Evolutionary conservation across 2,329 filamentous ascomycete species (phyloP).

Genomic region (Xylaria sp.): DNA sequence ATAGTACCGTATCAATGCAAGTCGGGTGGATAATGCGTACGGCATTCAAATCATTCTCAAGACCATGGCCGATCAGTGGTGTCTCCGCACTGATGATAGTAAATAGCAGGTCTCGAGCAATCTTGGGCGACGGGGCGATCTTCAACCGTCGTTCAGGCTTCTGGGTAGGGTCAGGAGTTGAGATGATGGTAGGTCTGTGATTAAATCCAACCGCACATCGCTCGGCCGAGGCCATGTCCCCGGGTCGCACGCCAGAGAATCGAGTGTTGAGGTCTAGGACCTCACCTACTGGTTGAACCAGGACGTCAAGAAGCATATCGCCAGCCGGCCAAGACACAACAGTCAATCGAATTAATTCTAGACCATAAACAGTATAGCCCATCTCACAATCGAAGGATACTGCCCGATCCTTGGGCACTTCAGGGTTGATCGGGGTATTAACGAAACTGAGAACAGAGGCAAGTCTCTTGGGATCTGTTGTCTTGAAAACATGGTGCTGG

Average conservation of each 20-base stretch:
- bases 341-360: slow-evolving; percentile 91
- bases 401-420: slow-evolving; percentile 65
- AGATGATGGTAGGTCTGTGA: slow-evolving; percentile 45
- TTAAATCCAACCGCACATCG: slow-evolving; percentile 59
- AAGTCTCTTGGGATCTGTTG: slow-evolving; percentile 78
- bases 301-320: slow-evolving; percentile 79
- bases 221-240: slow-evolving; percentile 77
- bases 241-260: slow-evolving; percentile 86
- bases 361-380: slow-evolving; percentile 89
- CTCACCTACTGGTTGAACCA: slow-evolving; percentile 85
- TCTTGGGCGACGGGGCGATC: slow-evolving; percentile 79
- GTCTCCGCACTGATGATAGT: slow-evolving; percentile 78
- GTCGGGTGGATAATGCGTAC: slow-evolving; percentile 85
- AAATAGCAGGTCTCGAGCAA: slow-evolving; percentile 82
- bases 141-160: slow-evolving; percentile 63
- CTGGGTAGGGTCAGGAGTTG: slow-evolving; percentile 42
- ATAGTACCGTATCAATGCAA: slow-evolving; percentile 84
- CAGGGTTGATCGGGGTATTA: slow-evolving; percentile 75
- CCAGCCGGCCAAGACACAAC: slow-evolving; percentile 88
- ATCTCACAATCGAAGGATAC: slow-evolving; percentile 97
- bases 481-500: slow-evolving; percentile 87
- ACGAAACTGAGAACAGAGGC: slow-evolving; percentile 83
- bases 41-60: slow-evolving; percentile 95
- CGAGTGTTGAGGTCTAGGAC: slow-evolving; percentile 91
- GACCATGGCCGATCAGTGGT: slow-evolving; percentile 88